Base-by-base conservation (phyloP, 148 eudicot genomes). In the Fallopia convolvulus region DNA sequence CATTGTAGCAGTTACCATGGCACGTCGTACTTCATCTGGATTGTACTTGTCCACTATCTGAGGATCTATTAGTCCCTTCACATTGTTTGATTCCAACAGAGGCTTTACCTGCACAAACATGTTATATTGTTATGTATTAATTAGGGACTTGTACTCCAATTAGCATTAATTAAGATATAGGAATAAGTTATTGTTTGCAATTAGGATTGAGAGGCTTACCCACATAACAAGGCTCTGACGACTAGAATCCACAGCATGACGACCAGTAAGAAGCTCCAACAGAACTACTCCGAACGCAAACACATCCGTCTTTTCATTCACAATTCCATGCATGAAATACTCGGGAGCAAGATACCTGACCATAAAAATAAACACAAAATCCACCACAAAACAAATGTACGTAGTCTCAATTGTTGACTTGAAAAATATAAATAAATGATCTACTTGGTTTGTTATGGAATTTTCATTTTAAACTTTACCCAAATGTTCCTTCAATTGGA, bases 401-500 rank as follows among this genome's bases (percentile, higher is more conserved):
- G 20, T 52, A 58, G 32, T 58, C 9, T 23, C 23, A 58, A 58
- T 58, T 20, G 10, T 58, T 17, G 56, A 15, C 15, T 58, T 7
- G 3, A 33, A 1, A 58, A 52, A 17, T 36, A 36, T 36, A 36
- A 52, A 52, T 5, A 0, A 17, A 52, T 60, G 18, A 58, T 65
- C 17, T 60, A 23, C 36, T 3, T 21, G 66, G 5, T 8, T 23
- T 60, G 32, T 23, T 23, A 20, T 17, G 20, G 56, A 52, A 14
- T 52, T 5, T 18, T 52, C 4, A 26, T 26, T 14, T 13, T 32
- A 8, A 23, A 8, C 74, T 52, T 81, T 90, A 95, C 97, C 99
- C 97, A 75, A 95, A 95, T 78, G 99, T 95, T 40, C 99, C 99
- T 80, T 92, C 99, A 77, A 95, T 92, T 10, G 99, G 99, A 76